Evolutionary conservation across 345 rosid species (phyloP).

Genomic region (Raphanus sativus): DNA sequence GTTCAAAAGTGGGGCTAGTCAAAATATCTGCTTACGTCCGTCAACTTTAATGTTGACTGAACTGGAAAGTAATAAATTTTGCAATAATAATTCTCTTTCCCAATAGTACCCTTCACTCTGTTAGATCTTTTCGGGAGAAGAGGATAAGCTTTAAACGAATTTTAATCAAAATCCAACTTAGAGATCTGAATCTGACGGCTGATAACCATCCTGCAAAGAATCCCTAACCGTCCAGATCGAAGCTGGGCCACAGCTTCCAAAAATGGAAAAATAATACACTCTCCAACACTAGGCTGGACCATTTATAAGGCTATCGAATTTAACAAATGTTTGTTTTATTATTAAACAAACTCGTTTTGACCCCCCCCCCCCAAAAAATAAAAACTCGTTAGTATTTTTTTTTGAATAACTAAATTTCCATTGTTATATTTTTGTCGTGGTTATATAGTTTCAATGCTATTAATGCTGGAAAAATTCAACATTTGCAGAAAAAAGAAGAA

Average conservation of each 20-base stretch:
- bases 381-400: too few relatives aligned
- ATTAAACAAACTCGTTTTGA: too few relatives aligned
- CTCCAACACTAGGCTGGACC: constrained; percentile 20
- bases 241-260: constrained; percentile 24
- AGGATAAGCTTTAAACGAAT: constrained; percentile 19
- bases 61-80: background rate
- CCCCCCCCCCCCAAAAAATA: too few relatives aligned
- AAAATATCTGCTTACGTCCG: constrained; percentile 27
- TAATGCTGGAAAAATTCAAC: background rate
- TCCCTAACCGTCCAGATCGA: constrained; percentile 41
- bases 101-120: constrained; percentile 25
- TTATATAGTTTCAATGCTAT: too few relatives aligned
- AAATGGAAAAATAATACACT: constrained; percentile 29
- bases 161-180: background rate
- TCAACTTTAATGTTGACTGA: constrained; percentile 38
- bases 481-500: background rate
- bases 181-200: constrained; percentile 40
- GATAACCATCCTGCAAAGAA: constrained; percentile 2
- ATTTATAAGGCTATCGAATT: too few relatives aligned
- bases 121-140: constrained; percentile 34
- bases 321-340: too few relatives aligned
- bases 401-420: too few relatives aligned
- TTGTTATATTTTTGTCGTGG: too few relatives aligned
- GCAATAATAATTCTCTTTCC: constrained; percentile 1
- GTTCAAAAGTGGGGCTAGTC: constrained; percentile 25